Base-by-base conservation (phyloP, 768 basidiomycete species). In the Chalciporus pseudorubinellus region DNA sequence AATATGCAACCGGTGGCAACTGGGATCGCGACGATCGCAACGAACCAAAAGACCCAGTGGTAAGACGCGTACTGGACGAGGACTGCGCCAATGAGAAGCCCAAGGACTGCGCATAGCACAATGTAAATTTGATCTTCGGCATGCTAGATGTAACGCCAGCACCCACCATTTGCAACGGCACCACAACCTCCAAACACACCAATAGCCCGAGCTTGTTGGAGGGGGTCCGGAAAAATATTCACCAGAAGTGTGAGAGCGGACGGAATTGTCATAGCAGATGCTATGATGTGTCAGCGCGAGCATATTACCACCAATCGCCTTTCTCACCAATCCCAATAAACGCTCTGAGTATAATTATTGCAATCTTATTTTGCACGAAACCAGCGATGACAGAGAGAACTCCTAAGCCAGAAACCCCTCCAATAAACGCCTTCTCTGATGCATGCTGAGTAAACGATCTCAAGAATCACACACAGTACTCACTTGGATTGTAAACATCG, bases 41-140 rank as follows among this genome's bases (percentile, higher is more conserved):
- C 63, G 52, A 76, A 71, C 61, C 74, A 80, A 59, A 83, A 81
- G 18, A 80, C 70, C 80, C 79, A 80, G 22, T 61, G 70, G 67
- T 75, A 82, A 11, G 74, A 71, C 2, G 66, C 65, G 28, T 63
- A 73, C 38, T 68, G 56, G 4, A 74, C 72, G 39, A 79, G 68
- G n/a, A 74, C 21, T 2, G 76, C 77, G 9, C 78, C 78, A 13
- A 77, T 68, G 22, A 76, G 48, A n/a, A 76, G 59, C 1, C 77
- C 76, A 39, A 73, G 51, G 5, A 75, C 74, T 77, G 40, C 16
- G 34, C 12, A 18, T 16, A 28, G 44, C 26, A 51, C 9, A 19
- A 39, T 16, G 19, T 33, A n/a, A n/a, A 42, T 24, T 24, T 12
- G 14, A 13, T 28, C 1, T 39, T 44, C 21, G 12, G 10, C 31